Conservation (phyloP, 805 yeast genomes). For the Nakazawaea wyomingensis region DNA sequence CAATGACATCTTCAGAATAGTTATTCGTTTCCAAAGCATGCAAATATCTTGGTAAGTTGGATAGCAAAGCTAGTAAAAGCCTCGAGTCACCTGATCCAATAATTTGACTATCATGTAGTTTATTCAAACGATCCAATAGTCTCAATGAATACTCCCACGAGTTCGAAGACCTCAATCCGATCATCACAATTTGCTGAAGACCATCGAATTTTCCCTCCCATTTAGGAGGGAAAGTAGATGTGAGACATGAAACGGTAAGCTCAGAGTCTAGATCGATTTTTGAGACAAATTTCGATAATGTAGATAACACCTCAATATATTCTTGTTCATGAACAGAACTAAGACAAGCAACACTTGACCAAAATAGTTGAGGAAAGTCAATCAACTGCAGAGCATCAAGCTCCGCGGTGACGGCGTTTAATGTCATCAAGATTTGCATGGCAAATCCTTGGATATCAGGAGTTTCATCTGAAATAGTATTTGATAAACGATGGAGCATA, state of each 20-base stretch:
- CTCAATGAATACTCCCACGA: slow-evolving; percentile 75
- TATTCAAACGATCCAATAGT: slow-evolving; percentile 66
- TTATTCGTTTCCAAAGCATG: slow-evolving; percentile 66
- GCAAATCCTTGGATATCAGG: slow-evolving; percentile 93
- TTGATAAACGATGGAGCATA: slow-evolving; percentile 88
- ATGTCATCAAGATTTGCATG: slow-evolving; percentile 94
- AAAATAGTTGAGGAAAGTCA: slow-evolving; percentile 88
- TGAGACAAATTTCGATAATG: slow-evolving; percentile 74
- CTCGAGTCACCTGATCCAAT: slow-evolving; percentile 70
- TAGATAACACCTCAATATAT: slow-evolving; percentile 79
- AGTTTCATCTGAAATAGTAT: slow-evolving; percentile 86
- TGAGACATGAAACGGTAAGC: slow-evolving; percentile 77
- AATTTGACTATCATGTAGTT: slow-evolving; percentile 64
- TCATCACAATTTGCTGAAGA: slow-evolving; percentile 68
- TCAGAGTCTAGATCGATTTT: slow-evolving; percentile 83
- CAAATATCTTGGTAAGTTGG: slow-evolving; percentile 79
- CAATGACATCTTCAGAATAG: slow-evolving; percentile 43
- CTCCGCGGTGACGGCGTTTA: slow-evolving; percentile 88
- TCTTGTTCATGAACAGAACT: slow-evolving; percentile 91
- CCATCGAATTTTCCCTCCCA: slow-evolving; percentile 97
- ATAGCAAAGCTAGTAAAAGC: slow-evolving; percentile 62
- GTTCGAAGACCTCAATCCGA: slow-evolving; percentile 77
- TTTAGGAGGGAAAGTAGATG: slow-evolving; percentile 84
- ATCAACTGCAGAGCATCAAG: slow-evolving; percentile 71
- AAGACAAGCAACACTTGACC: slow-evolving; percentile 92